A percentile compares a stretch with the other conserved stretches of the same genome.
phyloP scores from a whole-genome alignment of 2,329 filamentous ascomycete species.

The Cercospora sp. region DNA sequence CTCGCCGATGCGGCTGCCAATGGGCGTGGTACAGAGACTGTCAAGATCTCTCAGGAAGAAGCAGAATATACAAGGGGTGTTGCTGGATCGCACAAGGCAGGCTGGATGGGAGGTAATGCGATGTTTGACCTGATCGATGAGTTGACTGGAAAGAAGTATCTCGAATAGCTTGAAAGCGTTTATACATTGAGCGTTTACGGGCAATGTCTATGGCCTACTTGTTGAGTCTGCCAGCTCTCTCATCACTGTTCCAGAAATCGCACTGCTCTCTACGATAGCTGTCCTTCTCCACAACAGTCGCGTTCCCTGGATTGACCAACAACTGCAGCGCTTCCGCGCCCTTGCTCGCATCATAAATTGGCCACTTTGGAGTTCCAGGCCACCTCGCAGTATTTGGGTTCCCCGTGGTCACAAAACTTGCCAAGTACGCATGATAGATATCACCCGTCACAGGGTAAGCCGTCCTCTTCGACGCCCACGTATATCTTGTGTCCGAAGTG shows the following conservation, averaged over 20 bases:
- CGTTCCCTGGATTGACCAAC: constrained; percentile 18
- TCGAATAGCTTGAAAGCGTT: constrained; percentile 8
- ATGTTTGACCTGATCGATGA: constrained; percentile 30
- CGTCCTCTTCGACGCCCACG: constrained; percentile 18
- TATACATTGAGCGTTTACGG: too few species aligned
- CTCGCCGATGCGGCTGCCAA: constrained; percentile 59
- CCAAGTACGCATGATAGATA: constrained; percentile 41
- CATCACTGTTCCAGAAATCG: constrained; percentile 22
- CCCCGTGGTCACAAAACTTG: constrained; percentile 41
- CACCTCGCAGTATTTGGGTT: constrained; percentile 38
- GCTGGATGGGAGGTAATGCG: constrained; percentile 22
- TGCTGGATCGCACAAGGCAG: constrained; percentile 21
- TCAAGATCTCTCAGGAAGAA: constrained; percentile 68
- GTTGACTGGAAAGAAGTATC: constrained; percentile 25
- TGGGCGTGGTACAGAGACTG: constrained; percentile 61
- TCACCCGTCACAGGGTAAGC: constrained; percentile 14
- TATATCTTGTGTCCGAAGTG: constrained; percentile 23
- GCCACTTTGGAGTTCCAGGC: constrained; percentile 35
- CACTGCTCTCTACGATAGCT: constrained; percentile 19
- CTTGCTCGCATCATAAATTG: constrained; percentile 31
- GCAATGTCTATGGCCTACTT: constrained; percentile 1
- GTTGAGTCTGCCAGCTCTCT: constrained; percentile 15
- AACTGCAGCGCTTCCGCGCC: constrained; percentile 22
- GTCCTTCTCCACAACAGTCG: constrained; percentile 21
- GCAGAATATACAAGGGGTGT: constrained; percentile 51